Percentiles rank a stretch among this genome's conserved stretches.
Conservation (phyloP, 176 grass and related monocot species). For the Avena eriantha region DNA sequence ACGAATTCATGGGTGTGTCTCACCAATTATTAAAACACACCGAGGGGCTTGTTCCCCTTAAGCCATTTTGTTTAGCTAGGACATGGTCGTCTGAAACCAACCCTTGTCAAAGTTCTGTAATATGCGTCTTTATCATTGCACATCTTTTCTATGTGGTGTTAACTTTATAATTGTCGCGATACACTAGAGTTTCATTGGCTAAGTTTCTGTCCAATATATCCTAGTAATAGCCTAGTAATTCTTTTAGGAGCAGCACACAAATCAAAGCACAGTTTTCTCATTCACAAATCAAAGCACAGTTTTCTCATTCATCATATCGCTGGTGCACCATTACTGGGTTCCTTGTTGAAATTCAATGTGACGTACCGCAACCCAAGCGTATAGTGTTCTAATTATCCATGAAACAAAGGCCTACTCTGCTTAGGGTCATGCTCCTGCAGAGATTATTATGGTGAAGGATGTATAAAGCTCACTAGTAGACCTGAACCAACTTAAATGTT, state of each 20-base stretch:
- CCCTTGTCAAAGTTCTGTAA: background rate
- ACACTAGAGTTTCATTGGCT: background rate
- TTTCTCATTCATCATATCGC: background rate
- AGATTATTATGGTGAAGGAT: constrained; percentile 21
- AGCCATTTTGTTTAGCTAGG: background rate
- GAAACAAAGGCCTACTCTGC: background rate
- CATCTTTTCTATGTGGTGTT: background rate
- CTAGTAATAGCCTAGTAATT: background rate
- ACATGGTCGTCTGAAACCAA: constrained; percentile 23
- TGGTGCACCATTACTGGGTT: background rate
- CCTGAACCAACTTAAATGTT: background rate
- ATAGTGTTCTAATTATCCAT: background rate
- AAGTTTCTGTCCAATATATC: background rate
- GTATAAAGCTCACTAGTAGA: background rate
- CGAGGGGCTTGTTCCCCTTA: background rate
- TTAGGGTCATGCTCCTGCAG: background rate
- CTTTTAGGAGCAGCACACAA: background rate
- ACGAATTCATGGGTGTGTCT: too few species aligned
- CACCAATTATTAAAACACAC: background rate
- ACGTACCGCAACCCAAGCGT: background rate
- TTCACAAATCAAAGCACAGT: background rate
- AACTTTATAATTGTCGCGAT: background rate
- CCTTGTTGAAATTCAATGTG: background rate
- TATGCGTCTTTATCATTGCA: background rate
- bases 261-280: background rate